Base-by-base conservation (phyloP, 1,284 basidiomycete genomes). In the Naganishia albida region DNA sequence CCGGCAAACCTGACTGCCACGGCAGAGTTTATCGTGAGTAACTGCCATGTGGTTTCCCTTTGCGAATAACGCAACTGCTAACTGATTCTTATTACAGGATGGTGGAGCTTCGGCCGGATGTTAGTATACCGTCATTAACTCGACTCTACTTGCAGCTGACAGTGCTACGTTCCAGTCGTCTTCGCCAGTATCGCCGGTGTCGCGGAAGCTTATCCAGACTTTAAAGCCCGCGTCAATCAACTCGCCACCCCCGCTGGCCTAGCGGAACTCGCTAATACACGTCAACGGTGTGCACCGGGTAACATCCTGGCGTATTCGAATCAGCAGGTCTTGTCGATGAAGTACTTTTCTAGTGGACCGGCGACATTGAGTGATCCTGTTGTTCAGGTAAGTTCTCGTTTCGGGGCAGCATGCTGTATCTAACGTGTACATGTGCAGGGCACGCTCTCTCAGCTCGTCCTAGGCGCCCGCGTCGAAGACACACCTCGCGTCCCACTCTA, bases 151-250 rank as follows among this genome's bases (percentile, higher is more conserved):
- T 13, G 4, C 12, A 7, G 18, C 40, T 44, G 40, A 42, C 16
- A 23, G 2, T 10, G 6, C 1, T 18, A 28, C 13, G 20, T 34
- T n/a, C 7, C 25, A 57, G 55, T 57, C 43, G 55, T 57, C 2
- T 57, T 57, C 26, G 55, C 55, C 26, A 57, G 55, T 34, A 57
- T 57, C 55, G 55, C 55, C 8, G 55, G 55, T 8, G 55, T 57
- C 2, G 26, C 43, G 7, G 55, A 57, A 28, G 55, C 43, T 8
- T 57, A 57, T 28, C 55, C 55, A 10, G 28, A 18, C 30, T 57
- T 57, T n/a, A 57, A 57, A n/a, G 26, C 55, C 7, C 55, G 55
- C 30, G 30, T 57, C 3, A 38, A 48, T 20, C 18, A 46, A 28
- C 55, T 57, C 28, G 55, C 55, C 8, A 57, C 55, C 15, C 55